Evolutionary conservation across 2,329 filamentous ascomycete genomes (phyloP).

Genomic region (Colletotrichum sp.): DNA sequence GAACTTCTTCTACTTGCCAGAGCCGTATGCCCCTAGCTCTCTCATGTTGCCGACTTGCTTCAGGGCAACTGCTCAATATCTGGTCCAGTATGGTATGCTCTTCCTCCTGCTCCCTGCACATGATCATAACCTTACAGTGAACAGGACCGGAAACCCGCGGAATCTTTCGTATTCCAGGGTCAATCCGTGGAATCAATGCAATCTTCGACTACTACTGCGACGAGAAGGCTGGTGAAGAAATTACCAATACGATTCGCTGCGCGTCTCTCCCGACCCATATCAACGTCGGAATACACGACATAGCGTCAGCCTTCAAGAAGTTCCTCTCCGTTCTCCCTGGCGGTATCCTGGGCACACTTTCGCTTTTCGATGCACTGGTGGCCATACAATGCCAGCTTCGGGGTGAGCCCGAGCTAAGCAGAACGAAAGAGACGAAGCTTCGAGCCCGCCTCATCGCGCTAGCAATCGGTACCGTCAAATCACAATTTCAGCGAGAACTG

Average conservation of each 20-base stretch:
- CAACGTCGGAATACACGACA: conserved; percentile 64
- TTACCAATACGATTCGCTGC: conserved; percentile 63
- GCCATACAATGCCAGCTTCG: conserved; percentile 63
- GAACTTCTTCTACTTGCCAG: conserved; percentile 64
- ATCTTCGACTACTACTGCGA: conserved; percentile 69
- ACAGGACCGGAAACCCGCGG: conserved; percentile 54
- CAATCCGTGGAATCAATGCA: conserved; percentile 57
- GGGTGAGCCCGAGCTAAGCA: conserved; percentile 54
- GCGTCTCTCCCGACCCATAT: conserved; percentile 67
- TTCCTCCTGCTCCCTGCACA: neutral
- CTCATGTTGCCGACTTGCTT: conserved; percentile 69
- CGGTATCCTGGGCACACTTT: conserved; percentile 68
- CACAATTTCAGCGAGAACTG: conserved; percentile 64
- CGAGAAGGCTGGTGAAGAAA: conserved; percentile 50
- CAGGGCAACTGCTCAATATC: conserved; percentile 68
- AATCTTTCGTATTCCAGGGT: conserved; percentile 69
- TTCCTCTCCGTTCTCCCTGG: conserved; percentile 68
- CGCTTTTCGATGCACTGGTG: conserved; percentile 66
- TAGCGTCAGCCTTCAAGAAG: conserved; percentile 71
- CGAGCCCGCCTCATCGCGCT: conserved; percentile 71
- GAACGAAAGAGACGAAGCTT: conserved; percentile 60
- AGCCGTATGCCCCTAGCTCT: conserved; percentile 61
- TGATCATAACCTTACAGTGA: conserved; percentile 18
- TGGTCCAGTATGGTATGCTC: conserved; percentile 63
- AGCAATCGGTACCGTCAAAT: conserved; percentile 64